Evolutionary conservation across 768 basidiomycete species (phyloP), one percentile per base, ranked within the genome.

Genomic region (Pluteus cervinus): DNA sequence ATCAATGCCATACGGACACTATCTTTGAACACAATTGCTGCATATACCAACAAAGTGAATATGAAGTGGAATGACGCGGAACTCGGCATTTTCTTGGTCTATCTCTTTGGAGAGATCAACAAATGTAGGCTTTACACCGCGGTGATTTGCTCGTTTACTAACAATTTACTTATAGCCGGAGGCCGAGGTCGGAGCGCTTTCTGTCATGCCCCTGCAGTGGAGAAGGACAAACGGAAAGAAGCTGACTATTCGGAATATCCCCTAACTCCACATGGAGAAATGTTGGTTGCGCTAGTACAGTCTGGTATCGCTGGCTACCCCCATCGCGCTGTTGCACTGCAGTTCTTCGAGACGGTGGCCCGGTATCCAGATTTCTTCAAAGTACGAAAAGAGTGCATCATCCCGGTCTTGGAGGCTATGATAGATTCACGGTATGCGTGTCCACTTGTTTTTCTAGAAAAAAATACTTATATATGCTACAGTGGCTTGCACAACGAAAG

Each of bases 331-430:
- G 93, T 97, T 14, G 69, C 76, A 6, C 70, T 93, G 59, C 91
- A 94, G 53, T 92, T 88, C 58, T 97, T 97, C 46, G 96, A 99
- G 61, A 86, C 87, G 4, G 75, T 75, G 8, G 76, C 87, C n/a
- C 77, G 96, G 33, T 99, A 98, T 55, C 76, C 79, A 24, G 96
- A 98, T 50, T 98, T 99, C 58, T 98, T 97, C 79, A 91, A 87
- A 58, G 81, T 92, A 16, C 80, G 90, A 45, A 87, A 83, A 49
- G 86, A 89, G 40, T 88, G 81, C 49, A 87, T 97, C 36, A 68
- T 88, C 48, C 87, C 89, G 2, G 76, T 88, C 2, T 65, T 99
- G 22, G 84, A 91, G 49, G 86, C 86, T 8, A 87, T 99, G 73
- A 73, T 98, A 18, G 89, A 86, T 50, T 41, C 59, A 42, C 73